Evolutionary conservation across 2,329 filamentous ascomycete species (phyloP), one percentile per base, ranked within the genome.

Genomic region (Aspergillus ibericus): DNA sequence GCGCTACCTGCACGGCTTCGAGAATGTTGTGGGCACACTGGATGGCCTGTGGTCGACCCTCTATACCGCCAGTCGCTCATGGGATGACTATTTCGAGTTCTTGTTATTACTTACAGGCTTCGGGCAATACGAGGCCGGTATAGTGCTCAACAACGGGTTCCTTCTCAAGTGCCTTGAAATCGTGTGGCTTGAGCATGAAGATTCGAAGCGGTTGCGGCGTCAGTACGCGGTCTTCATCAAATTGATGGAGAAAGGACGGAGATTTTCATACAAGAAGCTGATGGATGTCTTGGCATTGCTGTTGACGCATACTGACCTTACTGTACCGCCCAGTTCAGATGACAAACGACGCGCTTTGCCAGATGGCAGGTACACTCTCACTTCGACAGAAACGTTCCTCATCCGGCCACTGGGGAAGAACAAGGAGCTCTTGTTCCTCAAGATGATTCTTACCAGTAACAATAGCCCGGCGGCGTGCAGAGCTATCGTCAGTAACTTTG

Each of bases 81-180:
- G 91, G 91, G 84, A 87, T 42, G 90, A 93, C 67, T 88, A 88
- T 58, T 93, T 93, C 69, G 83, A 83, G 12, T 81, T 89, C n/a
- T 79, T 93, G 61, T 70, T 83, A n/a, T 78, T 78, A n/a, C 88
- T 93, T 68, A 85, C 86, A 13, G 80, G 78, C 47, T 74, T 91
- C 55, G 88, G 89, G 1, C 74, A 78, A 3, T 71, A 80, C 5
- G 87, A 91, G 70, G 79, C 83, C 18, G 77, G 79, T 1, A 69
- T 82, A 5, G 78, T 92, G 22, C 78, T 93, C 22, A 82, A 85
- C 10, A 78, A 81, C 32, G 82, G 84, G 22, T 90, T 86, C 65
- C 77, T 93, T 18, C 69, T 77, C 40, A 85, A 80, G 62, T 79
- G 85, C 27, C 60, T 90, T 29, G 80, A 83, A 62, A 82, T 89